Evolutionary conservation across 352 stramenopile genomes (phyloP), one percentile per base, ranked within the genome.

Genomic region (Globisporangium paddicum): DNA sequence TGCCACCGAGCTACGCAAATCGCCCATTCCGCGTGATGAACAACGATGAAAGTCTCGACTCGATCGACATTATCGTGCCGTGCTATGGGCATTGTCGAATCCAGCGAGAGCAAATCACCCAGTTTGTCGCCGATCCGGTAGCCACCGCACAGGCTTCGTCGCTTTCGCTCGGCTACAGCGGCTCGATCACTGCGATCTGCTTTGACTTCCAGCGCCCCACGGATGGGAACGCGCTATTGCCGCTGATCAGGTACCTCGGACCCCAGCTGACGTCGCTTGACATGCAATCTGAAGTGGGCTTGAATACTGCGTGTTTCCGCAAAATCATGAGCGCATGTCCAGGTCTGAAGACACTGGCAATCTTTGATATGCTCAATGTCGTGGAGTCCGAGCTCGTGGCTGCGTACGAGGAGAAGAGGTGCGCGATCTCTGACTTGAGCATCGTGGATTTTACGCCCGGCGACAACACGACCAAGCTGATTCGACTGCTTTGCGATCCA

Each of bases 231-330:
- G 34, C 34, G 14, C n/a, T 63, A 2, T 23, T 61, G 11, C 55
- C 55, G 25, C 57, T 63, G 10, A 40, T 51, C 23, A 28, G 25
- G 9, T 57, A 63, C 25, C 38, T 63, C n/a, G 57, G 57, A 7
- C 38, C 48, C 13, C 45, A 57, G 19, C 46, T 63, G 18, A 41
- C 26, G n/a, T 34, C 26, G 19, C 44, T 60, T 14, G 21, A 50
- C n/a, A 30, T 60, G 16, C 14, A 14, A 14, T 51, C 45, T 7
- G 45, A 51, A 51, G 28, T 50, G 14, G 19, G 45, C n/a, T 8
- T 48, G n/a, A 41, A 32, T 23, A 14, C 6, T 10, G 19, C 23
- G 4, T 51, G 45, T 16, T 30, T 63, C 32, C 34, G 38, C 21
- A 35, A n/a, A 28, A 40, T 63, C 18, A 9, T 63, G 57, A 30